Evolutionary conservation across 257 asterid species (phyloP).

Genomic region (Przewalskia tangutica): DNA sequence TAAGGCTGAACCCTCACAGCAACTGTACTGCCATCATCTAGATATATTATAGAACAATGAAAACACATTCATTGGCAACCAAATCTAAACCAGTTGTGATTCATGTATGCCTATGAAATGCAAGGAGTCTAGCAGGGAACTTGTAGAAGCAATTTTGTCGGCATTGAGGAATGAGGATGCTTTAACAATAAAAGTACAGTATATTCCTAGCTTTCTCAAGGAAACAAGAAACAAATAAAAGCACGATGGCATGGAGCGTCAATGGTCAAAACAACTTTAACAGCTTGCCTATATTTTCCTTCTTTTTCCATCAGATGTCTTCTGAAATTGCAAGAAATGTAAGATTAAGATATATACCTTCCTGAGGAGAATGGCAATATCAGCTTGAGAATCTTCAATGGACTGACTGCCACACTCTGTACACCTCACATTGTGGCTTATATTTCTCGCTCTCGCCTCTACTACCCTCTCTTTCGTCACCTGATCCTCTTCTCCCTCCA

Average conservation of each 20-base stretch:
- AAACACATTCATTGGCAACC: too few relatives aligned
- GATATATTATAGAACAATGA: too few relatives aligned
- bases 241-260: not conserved
- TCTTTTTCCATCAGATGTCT: not conserved
- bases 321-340: not conserved
- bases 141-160: too few relatives aligned
- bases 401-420: conserved; percentile 97
- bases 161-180: too few relatives aligned
- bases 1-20: too few relatives aligned
- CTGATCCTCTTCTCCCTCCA: conserved; percentile 50
- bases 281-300: not conserved
- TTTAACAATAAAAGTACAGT: too few relatives aligned
- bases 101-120: too few relatives aligned
- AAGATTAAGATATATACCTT: conserved; percentile 42
- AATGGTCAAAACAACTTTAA: not conserved
- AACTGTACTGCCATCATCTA: too few relatives aligned
- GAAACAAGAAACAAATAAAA: not conserved
- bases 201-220: too few relatives aligned
- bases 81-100: too few relatives aligned
- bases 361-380: conserved; percentile 76
- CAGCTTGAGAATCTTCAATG: conserved; percentile 95
- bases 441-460: conserved; percentile 84
- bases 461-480: conserved; percentile 53
- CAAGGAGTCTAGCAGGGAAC: too few relatives aligned
- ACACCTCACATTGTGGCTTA: conserved; percentile 93